A percentile compares a stretch with the other conserved stretches of the same genome.
phyloP scores from a whole-genome alignment of 495 filamentous ascomycete species.

The Thermothielavioides terrestris region DNA sequence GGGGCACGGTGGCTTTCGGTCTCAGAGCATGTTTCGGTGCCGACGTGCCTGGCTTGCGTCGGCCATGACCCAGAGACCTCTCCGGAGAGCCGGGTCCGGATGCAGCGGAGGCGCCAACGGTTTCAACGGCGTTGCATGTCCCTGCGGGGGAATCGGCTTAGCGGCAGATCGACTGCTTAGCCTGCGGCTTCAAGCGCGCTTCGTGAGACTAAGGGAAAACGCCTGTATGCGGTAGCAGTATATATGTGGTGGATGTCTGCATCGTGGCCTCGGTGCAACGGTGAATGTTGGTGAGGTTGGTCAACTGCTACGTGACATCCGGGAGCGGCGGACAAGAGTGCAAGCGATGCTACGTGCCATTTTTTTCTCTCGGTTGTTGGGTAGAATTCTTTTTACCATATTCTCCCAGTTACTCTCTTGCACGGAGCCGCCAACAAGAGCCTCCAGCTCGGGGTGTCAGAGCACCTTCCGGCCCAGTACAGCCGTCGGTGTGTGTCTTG shows the following conservation, averaged over 20 bases:
- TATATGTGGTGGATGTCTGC: not conserved
- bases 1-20: not conserved
- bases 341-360: constrained; percentile 2
- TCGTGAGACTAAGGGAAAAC: too few species aligned
- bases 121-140: too few species aligned
- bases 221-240: too few species aligned
- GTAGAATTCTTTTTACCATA: not conserved
- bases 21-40: not conserved
- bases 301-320: constrained; percentile 5
- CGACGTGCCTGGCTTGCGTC: not conserved
- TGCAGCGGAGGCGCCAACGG: not conserved
- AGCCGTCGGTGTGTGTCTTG: too few species aligned
- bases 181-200: too few species aligned
- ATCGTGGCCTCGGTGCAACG: not conserved
- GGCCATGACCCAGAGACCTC: not conserved
- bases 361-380: too few species aligned
- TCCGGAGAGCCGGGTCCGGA: not conserved
- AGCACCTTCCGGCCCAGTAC: too few species aligned
- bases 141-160: too few species aligned
- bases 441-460: too few species aligned
- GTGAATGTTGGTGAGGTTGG: not conserved
- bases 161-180: too few species aligned
- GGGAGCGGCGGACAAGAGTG: not conserved
- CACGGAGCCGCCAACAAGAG: not conserved
- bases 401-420: too few species aligned